phyloP scores from a whole-genome alignment of 2,329 filamentous ascomycete species.

The Nemania bipapillata region DNA sequence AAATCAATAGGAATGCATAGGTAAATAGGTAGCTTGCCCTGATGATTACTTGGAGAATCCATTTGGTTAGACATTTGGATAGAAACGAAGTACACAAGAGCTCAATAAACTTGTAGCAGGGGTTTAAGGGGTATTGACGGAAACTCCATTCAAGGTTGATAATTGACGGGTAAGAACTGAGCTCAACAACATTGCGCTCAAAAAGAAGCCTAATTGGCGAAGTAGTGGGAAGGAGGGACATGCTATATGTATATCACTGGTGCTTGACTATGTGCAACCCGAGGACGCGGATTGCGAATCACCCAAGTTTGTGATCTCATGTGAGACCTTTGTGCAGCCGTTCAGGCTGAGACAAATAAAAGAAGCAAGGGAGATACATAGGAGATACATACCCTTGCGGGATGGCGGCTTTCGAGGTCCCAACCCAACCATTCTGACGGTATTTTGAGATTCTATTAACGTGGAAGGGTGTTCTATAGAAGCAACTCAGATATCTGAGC shows the following conservation, averaged over 20 bases:
- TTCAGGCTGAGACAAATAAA: conserved; percentile 17
- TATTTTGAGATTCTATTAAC: conserved; percentile 43
- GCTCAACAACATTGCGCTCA: not conserved
- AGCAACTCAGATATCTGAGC: conserved; percentile 10
- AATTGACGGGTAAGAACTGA: not conserved
- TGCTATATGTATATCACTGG: not conserved
- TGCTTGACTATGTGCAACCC: conserved; percentile 3
- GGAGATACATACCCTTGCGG: conserved; percentile 72
- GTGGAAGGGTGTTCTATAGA: conserved; percentile 20
- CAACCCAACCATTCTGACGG: conserved; percentile 62
- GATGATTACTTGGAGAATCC: not conserved
- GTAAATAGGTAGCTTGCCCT: not conserved
- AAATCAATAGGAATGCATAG: not conserved
- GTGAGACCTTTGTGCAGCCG: not conserved
- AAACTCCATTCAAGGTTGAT: conserved; percentile 2
- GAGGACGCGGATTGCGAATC: not conserved
- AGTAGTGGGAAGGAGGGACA: conserved; percentile 16
- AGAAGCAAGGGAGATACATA: conserved; percentile 7
- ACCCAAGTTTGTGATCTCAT: not conserved
- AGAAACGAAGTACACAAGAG: not conserved
- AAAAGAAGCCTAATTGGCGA: conserved; percentile 13
- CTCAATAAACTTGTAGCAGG: not conserved
- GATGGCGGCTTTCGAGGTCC: conserved; percentile 63
- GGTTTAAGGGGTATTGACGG: conserved; percentile 1
- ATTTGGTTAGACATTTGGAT: not conserved